Evolutionary conservation across 768 basidiomycete species (phyloP), one percentile per base, ranked within the genome.

Genomic region (Auriscalpium vulgare): DNA sequence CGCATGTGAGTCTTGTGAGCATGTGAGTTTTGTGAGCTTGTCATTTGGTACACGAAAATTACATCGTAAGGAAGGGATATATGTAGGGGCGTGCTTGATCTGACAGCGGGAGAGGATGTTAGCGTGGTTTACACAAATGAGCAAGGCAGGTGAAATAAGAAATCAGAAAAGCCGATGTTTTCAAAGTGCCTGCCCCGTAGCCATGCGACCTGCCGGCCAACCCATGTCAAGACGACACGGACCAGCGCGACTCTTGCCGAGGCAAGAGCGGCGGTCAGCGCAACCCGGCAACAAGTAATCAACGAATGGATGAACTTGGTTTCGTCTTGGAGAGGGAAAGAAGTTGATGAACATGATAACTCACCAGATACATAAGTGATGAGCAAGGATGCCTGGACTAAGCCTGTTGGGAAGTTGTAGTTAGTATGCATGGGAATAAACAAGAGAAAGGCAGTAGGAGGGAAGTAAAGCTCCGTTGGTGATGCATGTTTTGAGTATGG

Each of bases 401-500:
- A 35, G 21, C 43, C 43, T 11, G 19, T 38, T 53, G 11, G 45
- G n/a, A 46, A 13, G 34, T 16, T 29, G 35, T 9, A 16, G 35
- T 37, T 21, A 29, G 36, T 37, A 23, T 8, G 16, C 43, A 10
- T 34, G 9, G n/a, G 10, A 47, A 53, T 40, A 29, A n/a, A 34
- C n/a, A 44, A 45, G 37, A 21, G 21, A 47, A 48, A 10, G 37
- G 5, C 29, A 5, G 8, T n/a, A 54, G 10, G 40, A 23, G 56
- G 11, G n/a, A 19, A 37, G 50, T 48, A 50, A 38, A 40, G 61
- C 61, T 62, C 61, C 50, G 61, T 61, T 62, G 61, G 61, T 62
- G 61, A 62, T 62, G 61, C 61, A 62, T 62, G 61, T 62, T 48
- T 59, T 55, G 61, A 62, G 61, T 60, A 53, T 60, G 61, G 61